Evolutionary conservation across 805 yeast genomes (phyloP).

Genomic region (Ogataea methylovora): DNA sequence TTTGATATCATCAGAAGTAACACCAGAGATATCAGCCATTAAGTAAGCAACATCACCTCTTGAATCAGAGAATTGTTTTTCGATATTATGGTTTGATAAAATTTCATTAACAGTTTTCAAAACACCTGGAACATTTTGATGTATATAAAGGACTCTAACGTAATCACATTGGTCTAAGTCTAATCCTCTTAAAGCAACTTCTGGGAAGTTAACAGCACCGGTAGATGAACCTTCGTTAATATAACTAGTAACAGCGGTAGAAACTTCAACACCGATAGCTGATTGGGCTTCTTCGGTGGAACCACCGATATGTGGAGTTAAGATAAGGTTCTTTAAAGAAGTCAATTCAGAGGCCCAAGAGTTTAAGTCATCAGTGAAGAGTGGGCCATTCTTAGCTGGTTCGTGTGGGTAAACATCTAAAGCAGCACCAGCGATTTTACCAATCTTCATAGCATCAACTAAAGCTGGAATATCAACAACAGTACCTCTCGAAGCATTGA

Average conservation of each 20-base stretch:
- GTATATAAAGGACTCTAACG: constrained; percentile 92
- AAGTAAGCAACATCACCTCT: constrained; percentile 93
- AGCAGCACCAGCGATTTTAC: constrained; percentile 96
- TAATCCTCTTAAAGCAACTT: constrained; percentile 82
- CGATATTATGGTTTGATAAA: constrained; percentile 89
- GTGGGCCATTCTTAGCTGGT: constrained; percentile 93
- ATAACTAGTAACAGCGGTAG: constrained; percentile 76
- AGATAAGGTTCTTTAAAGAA: constrained; percentile 76
- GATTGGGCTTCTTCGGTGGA: constrained; percentile 98
- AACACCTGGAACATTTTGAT: constrained; percentile 98
- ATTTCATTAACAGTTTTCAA: constrained; percentile 95
- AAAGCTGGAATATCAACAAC: constrained; percentile 95
- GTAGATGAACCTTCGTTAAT: constrained; percentile 92
- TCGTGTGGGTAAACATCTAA: constrained; percentile 94
- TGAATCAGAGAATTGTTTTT: constrained; percentile 97
- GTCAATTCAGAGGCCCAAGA: constrained; percentile 77
- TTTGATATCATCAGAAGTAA: constrained; percentile 75
- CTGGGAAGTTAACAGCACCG: constrained; percentile 99
- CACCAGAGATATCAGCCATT: constrained; percentile 95
- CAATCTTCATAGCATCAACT: constrained; percentile 83
- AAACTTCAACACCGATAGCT: constrained; percentile 95
- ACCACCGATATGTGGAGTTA: constrained; percentile 98
- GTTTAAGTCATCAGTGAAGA: constrained; percentile 69
- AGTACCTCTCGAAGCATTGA: constrained; percentile 96
- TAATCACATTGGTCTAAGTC: constrained; percentile 80